Conservation (phyloP, 192 early-diverging fungal species). For the Entrophospora sp. region DNA sequence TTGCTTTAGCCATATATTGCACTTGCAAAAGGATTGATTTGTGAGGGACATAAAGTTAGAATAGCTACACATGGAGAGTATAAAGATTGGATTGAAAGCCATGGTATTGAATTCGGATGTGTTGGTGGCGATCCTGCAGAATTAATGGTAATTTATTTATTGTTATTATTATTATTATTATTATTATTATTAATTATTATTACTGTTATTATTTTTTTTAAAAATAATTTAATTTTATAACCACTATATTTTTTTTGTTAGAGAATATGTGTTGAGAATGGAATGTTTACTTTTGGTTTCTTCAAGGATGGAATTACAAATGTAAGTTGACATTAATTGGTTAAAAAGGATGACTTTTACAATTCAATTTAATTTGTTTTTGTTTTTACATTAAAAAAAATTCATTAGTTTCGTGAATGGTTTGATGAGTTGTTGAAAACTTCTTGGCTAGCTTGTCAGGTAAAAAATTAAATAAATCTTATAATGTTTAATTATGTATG, state of each 20-base stretch:
- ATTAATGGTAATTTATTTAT: slow-evolving; percentile 38
- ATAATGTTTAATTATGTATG: too few species aligned
- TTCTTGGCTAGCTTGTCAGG: slow-evolving; percentile 47
- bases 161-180: background rate
- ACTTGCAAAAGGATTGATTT: slow-evolving; percentile 53
- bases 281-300: slow-evolving; percentile 57
- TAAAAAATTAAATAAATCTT: too few species aligned
- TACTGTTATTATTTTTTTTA: background rate
- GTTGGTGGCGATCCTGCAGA: slow-evolving; percentile 57
- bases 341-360: background rate
- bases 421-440: slow-evolving; percentile 49
- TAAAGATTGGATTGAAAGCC: slow-evolving; percentile 51
- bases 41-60: slow-evolving; percentile 52
- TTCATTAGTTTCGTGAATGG: slow-evolving; percentile 51
- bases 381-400: background rate
- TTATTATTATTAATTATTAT: background rate
- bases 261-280: slow-evolving; percentile 58
- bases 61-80: slow-evolving; percentile 64
- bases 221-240: background rate
- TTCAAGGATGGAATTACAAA: slow-evolving; percentile 42
- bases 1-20: slow-evolving; percentile 41
- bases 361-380: background rate
- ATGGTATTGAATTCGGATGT: slow-evolving; percentile 59
- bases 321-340: slow-evolving; percentile 26
- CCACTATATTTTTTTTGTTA: slow-evolving; percentile 20